Base-by-base conservation (phyloP, 257 asterid genomes). In the Galeopsis tetrahit region DNA sequence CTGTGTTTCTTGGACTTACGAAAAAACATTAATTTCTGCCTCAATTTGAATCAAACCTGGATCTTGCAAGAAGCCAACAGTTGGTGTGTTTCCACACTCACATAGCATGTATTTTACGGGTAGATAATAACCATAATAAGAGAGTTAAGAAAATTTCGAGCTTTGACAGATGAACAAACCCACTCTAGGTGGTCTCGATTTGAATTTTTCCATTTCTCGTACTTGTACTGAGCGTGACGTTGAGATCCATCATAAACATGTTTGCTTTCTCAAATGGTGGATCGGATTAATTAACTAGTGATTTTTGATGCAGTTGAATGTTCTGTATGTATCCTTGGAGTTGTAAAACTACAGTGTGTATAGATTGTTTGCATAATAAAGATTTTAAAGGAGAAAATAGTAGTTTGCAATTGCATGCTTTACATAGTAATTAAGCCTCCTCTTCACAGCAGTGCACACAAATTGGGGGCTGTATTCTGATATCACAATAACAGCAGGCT, bases 1-100 rank as follows among this genome's bases (percentile, higher is more conserved):
- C 80, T 43, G 99, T 90, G 68, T 95, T 95, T 83, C 95, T 95
- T 42, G 88, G 91, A 67, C 96, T 95, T 51, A 74, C 96, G 5
- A 88, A 89, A 88, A 84, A 75, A 63, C 70, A 69, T 44, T 91
- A 81, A 71, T 69, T 74, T 72, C 52, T 51, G 10, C 75, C 68
- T 60, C 57, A 6, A 55, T 40, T 68, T 31, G 39, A 57, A 68
- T 58, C 61, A 72, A 42, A 46, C 36, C 35, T 39, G 40, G 53
- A 13, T 75, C 72, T 63, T 69, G 44, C 76, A 43, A 55, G 72
- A 72, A 34, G 31, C 53, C 40, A 31, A 52, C 10, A 4, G 55
- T 66, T 48, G 55, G 33, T 48, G 44, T 52, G 28, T 17, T 52
- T 39, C 63, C 57, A 44, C 65, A 63, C 65, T 64, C 63, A 44